Percentiles rank a stretch among this genome's conserved stretches.
phyloP scores from a whole-genome alignment of 441 rosid genomes.

The Aquilaria agallochum region DNA sequence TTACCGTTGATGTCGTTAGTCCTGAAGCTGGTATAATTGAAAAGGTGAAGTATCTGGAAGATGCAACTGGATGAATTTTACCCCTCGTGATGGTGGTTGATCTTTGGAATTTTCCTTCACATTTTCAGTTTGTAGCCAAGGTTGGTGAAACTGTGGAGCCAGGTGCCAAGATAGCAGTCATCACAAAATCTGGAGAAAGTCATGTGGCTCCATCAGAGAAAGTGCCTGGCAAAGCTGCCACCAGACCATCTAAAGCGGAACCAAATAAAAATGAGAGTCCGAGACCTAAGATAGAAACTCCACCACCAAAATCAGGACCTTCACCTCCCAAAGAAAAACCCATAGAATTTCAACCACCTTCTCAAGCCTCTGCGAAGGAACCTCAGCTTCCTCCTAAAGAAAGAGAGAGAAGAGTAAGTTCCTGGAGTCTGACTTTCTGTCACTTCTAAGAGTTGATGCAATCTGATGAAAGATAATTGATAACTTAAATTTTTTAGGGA shows the following conservation, averaged over 20 bases:
- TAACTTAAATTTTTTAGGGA: neutral
- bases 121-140: conserved; percentile 37
- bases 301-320: conserved; percentile 13
- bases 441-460: no score
- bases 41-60: conserved; percentile 22
- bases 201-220: conserved; percentile 40
- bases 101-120: conserved; percentile 1
- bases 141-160: conserved; percentile 62
- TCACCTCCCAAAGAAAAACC: conserved; percentile 29
- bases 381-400: conserved; percentile 63
- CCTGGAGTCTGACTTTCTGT: neutral
- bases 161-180: conserved; percentile 45
- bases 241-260: conserved; percentile 21
- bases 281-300: conserved; percentile 27
- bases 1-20: conserved; percentile 42
- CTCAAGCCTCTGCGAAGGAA: conserved; percentile 34
- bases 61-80: neutral
- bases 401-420: conserved; percentile 45
- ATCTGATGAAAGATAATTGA: neutral
- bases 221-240: conserved; percentile 16
- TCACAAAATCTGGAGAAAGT: conserved; percentile 40
- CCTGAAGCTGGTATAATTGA: conserved; percentile 39
- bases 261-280: conserved; percentile 20
- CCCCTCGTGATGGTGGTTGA: neutral
- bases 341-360: conserved; percentile 27